A percentile compares a stretch with the other conserved stretches of the same genome.
Conservation (phyloP, 116 monocot genomes). For the Iris pallida region DNA sequence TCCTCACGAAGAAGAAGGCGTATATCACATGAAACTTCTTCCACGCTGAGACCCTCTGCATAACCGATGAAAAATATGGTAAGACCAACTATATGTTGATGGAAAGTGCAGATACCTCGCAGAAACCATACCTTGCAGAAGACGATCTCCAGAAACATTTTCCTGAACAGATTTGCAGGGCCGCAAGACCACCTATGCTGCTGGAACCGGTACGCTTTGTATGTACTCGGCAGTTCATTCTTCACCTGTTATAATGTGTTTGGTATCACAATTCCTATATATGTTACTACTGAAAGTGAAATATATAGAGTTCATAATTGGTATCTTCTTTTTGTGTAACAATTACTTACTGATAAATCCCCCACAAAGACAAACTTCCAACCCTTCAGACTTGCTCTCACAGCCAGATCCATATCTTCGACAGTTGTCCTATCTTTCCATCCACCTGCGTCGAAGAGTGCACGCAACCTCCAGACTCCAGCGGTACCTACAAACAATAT, state of each 20-base stretch:
- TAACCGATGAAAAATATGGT: too few relatives aligned
- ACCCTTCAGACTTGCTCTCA: slow-evolving; percentile 61
- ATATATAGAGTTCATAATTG: background rate
- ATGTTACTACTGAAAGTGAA: too few relatives aligned
- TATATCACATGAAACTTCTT: slow-evolving; percentile 70
- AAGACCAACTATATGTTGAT: too few relatives aligned
- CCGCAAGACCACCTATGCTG: slow-evolving; percentile 77
- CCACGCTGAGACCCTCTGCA: slow-evolving; percentile 53
- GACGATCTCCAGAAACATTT: slow-evolving; percentile 55
- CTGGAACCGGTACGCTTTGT: slow-evolving; percentile 54
- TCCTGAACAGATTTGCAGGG: slow-evolving; percentile 59
- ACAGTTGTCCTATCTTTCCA: slow-evolving; percentile 80
- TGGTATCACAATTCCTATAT: too few relatives aligned
- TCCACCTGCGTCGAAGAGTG: slow-evolving; percentile 59
- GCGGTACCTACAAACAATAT: slow-evolving; percentile 44
- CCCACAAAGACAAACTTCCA: slow-evolving; percentile 71
- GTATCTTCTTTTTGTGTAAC: background rate
- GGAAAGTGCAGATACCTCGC: too few relatives aligned
- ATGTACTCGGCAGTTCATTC: slow-evolving; percentile 69
- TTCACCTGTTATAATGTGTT: slow-evolving; percentile 32
- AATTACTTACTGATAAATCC: slow-evolving; percentile 41
- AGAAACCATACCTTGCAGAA: slow-evolving; percentile 28
- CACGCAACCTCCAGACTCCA: slow-evolving; percentile 62
- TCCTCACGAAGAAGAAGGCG: slow-evolving; percentile 70
- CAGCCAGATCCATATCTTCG: slow-evolving; percentile 73